Evolutionary conservation across 1,284 basidiomycete species (phyloP), one percentile per base, ranked within the genome.

Genomic region (Sporisorium scitamineum): DNA sequence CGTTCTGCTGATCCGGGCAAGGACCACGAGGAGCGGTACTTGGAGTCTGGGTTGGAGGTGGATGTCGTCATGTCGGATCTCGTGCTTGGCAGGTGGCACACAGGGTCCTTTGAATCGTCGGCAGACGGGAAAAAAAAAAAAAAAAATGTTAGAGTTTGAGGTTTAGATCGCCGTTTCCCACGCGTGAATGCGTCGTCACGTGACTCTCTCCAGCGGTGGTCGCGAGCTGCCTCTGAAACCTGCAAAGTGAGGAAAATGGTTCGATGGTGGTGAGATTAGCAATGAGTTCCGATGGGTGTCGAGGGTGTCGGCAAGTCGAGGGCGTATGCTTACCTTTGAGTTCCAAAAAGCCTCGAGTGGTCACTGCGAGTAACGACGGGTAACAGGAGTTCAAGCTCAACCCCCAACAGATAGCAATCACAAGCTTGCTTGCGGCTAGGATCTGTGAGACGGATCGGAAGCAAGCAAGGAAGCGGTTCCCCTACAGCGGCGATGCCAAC

Each of bases 21-120:
- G 5, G 75, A 77, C 75, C 75, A 77, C 3, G 61, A 64, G 16
- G 37, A 54, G 31, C 67, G 59, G 27, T 73, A 77, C 47, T 70
- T 77, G 24, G 58, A 60, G 22, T 70, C 58, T 3, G 31, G 6
- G 24, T 52, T 1, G 47, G 4, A 5, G 16, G 1, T 27, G 53
- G 10, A 24, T 20, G 53, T 44, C 9, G 53, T 26, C 51, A 42
- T 63, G 20, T 6, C 44, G 9, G 6, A 26, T 29, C 5, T 16
- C n/a, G 26, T 41, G 24, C 37, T 7, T 27, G 44, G 18, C 10
- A 54, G 26, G 26, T 14, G 16, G 16, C n/a, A 16, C 16, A n/a
- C 34, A 6, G 10, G 26, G 9, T 54, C 31, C 54, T 54, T 54
- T 29, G 29, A n/a, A 18, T 4, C 20, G 1, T 53, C 54, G 58